phyloP scores from a whole-genome alignment of 164 flowering plant species.

The grape (Vitis vinifera) region DNA sequence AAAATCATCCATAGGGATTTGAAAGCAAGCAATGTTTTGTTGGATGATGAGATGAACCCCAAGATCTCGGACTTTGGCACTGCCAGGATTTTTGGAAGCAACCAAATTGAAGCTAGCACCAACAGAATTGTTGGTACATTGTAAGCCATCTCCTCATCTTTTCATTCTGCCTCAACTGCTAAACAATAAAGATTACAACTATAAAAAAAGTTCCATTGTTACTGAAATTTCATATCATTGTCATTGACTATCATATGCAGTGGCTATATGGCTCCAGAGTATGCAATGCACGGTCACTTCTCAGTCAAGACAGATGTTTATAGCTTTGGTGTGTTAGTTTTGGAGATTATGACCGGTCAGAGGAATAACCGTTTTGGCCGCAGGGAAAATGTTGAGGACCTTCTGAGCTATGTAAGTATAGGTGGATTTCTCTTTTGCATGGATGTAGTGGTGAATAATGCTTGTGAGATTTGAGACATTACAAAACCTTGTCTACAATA shows the following conservation, averaged over 20 bases:
- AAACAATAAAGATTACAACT: too few relatives aligned
- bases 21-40: conserved; percentile 41
- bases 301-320: too few relatives aligned
- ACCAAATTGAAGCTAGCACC: conserved; percentile 41
- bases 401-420: too few relatives aligned
- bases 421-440: too few relatives aligned
- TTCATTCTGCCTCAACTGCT: background rate
- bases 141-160: conserved; percentile 18
- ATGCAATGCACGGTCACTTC: conserved; percentile 38
- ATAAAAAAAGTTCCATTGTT: background rate
- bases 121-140: conserved; percentile 40
- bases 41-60: conserved; percentile 42
- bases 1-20: conserved; percentile 45
- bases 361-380: too few relatives aligned
- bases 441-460: too few relatives aligned
- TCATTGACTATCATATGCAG: background rate
- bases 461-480: too few relatives aligned
- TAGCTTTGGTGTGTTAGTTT: too few relatives aligned
- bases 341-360: too few relatives aligned
- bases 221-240: too few relatives aligned
- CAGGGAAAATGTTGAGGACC: too few relatives aligned
- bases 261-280: conserved; percentile 53
- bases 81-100: conserved; percentile 34
- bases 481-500: too few relatives aligned
- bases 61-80: conserved; percentile 60